Evolutionary conservation across 352 stramenopile genomes (phyloP), one percentile per base, ranked within the genome.

Genomic region (Plasmopara viticola): DNA sequence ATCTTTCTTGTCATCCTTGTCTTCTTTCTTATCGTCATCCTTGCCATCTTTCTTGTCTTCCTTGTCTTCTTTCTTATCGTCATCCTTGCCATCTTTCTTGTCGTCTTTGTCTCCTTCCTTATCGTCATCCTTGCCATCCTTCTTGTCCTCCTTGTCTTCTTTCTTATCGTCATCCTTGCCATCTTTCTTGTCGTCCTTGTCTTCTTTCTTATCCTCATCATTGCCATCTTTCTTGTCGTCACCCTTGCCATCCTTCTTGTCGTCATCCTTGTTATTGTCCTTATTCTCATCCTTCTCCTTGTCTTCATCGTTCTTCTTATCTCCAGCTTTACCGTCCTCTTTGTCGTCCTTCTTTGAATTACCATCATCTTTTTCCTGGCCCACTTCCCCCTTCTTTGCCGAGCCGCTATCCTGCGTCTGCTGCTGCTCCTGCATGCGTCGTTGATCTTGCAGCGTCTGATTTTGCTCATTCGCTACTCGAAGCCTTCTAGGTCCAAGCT

Each of bases 401-500:
- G 20, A 25, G 39, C 13, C 33, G 2, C 1, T 38, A 2, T 14
- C 9, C 33, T 38, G 9, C 9, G 37, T 44, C 17, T 43, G 35
- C 55, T 53, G 42, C 28, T 42, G 10, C 40, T 50, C 41, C 42
- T 2, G 13, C 38, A 13, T 47, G 42, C 10, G 20, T 44, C 13
- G 42, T 25, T n/a, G 49, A 50, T 13, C 48, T 31, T 62, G 55
- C 17, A 51, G 48, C 17, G 35, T 13, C 42, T 62, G 54, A 14
- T 56, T 28, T 25, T 62, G 35, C 2, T 35, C 17, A n/a, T 59
- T 39, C 4, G 56, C 55, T 6, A 50, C 56, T 29, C 56, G 56
- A 44, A 60, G 46, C 17, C 58, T 57, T 10, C 58, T 47, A 39
- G 47, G 42, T 46, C 53, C 58, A 33, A 61, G 53, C n/a, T 51